phyloP scores from a whole-genome alignment of 768 basidiomycete genomes.

The Boletales sp. region DNA sequence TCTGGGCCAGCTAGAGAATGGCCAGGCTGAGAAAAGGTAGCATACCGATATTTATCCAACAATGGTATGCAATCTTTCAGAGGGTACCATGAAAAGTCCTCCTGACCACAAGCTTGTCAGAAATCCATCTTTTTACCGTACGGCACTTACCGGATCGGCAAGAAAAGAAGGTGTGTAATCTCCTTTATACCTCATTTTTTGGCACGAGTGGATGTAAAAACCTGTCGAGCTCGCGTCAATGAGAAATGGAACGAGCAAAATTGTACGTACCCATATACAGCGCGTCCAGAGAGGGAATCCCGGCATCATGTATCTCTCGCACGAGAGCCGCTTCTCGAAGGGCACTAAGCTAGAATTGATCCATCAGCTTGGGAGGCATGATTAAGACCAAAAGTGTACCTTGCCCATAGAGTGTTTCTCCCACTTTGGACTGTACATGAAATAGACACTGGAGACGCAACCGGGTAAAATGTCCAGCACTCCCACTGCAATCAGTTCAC shows the following conservation, averaged over 20 bases:
- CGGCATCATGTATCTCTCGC: constrained; percentile 69
- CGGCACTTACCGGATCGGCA: constrained; percentile 67
- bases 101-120: constrained; percentile 40
- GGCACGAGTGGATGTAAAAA: constrained; percentile 89
- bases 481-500: constrained; percentile 75
- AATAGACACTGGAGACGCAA: constrained; percentile 85
- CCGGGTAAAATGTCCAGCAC: constrained; percentile 87
- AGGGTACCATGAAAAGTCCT: constrained; percentile 74
- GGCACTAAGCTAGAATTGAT: constrained; percentile 63
- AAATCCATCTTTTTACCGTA: not conserved
- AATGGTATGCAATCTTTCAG: constrained; percentile 53
- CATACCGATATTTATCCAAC: constrained; percentile 69
- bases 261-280: constrained; percentile 79
- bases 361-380: not conserved
- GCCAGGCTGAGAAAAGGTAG: constrained; percentile 62
- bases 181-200: constrained; percentile 95
- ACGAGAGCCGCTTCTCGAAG: constrained; percentile 76
- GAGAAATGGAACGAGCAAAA: not conserved
- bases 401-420: constrained; percentile 76
- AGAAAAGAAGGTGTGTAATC: constrained; percentile 89
- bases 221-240: constrained; percentile 42
- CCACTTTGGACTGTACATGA: constrained; percentile 78
- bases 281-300: constrained; percentile 56
- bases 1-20: constrained; percentile 42
- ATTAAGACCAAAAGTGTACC: constrained; percentile 34